These are phyloP conservation scores for Chlorociboria aeruginascens DNA, from an alignment of 495 filamentous ascomycete genomes.

Conservation along the genomic window DNA sequence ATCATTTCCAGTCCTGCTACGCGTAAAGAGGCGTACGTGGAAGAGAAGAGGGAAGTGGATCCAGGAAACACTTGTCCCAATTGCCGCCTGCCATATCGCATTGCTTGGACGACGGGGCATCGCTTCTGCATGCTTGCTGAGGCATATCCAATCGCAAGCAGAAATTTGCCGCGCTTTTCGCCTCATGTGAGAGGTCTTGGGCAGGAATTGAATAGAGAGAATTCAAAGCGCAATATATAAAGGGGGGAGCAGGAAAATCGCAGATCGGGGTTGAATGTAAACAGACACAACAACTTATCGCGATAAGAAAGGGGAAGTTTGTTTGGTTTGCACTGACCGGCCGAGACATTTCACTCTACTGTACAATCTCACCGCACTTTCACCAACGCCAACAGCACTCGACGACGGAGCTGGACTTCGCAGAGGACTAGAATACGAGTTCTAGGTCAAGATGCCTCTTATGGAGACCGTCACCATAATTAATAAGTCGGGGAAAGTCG, in stretches of 20 bases:
- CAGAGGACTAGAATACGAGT: conserved; percentile 1
- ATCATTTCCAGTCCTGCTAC: too few species aligned
- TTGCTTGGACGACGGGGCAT: background rate
- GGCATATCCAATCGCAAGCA: background rate
- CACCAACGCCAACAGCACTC: background rate
- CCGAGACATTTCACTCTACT: background rate
- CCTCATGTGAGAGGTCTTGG: background rate
- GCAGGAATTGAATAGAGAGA: too few species aligned
- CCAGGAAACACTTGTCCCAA: background rate
- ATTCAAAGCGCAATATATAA: too few species aligned
- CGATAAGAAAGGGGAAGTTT: background rate
- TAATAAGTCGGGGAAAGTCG: conserved; percentile 85
- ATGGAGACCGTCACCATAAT: conserved; percentile 76
- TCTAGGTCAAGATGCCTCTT: conserved; percentile 29
- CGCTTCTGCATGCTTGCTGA: background rate
- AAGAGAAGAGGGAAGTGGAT: background rate
- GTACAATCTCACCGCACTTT: conserved; percentile 3
- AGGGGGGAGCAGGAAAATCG: too few species aligned
- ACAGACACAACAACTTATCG: too few species aligned
- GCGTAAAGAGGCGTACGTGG: background rate
- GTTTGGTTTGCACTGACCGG: background rate
- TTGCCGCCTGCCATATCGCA: background rate
- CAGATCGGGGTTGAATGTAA: too few species aligned
- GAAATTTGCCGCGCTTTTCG: background rate
- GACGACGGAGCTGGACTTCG: conserved; percentile 18